Evolutionary conservation across 805 yeast genomes (phyloP).

Genomic region (Ogataea chonburiensis): DNA sequence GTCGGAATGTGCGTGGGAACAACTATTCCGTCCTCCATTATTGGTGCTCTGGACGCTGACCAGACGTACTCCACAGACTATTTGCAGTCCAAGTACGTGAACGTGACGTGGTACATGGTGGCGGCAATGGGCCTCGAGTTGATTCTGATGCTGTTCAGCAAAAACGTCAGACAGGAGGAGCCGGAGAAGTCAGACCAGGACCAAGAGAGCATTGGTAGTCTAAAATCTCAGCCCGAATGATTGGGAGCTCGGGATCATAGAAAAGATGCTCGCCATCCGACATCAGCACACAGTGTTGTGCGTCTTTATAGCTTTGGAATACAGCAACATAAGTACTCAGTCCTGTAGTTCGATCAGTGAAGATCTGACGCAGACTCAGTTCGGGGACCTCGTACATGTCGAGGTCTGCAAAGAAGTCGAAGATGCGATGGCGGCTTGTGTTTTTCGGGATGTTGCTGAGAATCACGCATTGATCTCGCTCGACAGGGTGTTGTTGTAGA

Average conservation of each 20-base stretch:
- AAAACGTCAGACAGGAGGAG: not conserved
- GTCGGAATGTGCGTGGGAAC: constrained; percentile 5
- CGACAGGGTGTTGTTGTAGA: constrained; percentile 12
- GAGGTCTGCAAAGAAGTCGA: constrained; percentile 47
- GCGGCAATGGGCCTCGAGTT: constrained; percentile 3
- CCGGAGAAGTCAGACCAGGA: not conserved
- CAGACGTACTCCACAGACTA: not conserved
- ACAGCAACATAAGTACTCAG: constrained; percentile 37
- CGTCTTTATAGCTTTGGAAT: constrained; percentile 46
- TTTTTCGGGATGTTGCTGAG: constrained; percentile 50
- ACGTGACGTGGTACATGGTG: constrained; percentile 4
- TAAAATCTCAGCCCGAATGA: constrained; percentile 35
- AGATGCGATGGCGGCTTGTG: constrained; percentile 37
- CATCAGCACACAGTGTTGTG: constrained; percentile 50
- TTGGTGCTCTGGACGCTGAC: constrained; percentile 3
- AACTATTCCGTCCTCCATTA: constrained; percentile 3
- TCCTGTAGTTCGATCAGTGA: constrained; percentile 10
- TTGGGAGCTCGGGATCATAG: constrained; percentile 28
- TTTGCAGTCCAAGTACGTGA: constrained; percentile 4
- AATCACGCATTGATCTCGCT: constrained; percentile 36
- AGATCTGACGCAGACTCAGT: constrained; percentile 15
- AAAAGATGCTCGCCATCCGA: constrained; percentile 47
- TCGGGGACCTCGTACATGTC: constrained; percentile 36
- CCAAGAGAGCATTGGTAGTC: constrained; percentile 11
- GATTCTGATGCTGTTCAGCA: constrained; percentile 3